Conservation (phyloP, 1,139 yeast species). For the Suhomyces panamericanus region DNA sequence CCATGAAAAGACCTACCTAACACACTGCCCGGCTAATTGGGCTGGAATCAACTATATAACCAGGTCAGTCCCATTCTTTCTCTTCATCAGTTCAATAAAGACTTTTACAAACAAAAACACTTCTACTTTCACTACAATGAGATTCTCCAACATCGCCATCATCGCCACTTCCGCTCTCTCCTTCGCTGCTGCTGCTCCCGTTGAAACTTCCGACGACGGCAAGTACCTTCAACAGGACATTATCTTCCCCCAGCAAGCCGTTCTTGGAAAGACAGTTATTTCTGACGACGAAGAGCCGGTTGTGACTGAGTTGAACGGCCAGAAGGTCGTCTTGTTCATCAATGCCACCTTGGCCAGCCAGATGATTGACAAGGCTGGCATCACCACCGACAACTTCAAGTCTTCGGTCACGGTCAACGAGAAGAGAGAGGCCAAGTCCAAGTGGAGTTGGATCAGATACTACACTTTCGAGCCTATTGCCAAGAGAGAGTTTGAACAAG, state of each 20-base stretch:
- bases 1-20: no score
- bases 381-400: conserved; percentile 8
- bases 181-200: conserved; percentile 17
- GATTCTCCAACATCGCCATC: conserved; percentile 16
- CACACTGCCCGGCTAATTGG: no score
- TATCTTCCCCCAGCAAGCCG: conserved; percentile 21
- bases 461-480: conserved; percentile 12
- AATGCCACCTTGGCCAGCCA: conserved; percentile 22
- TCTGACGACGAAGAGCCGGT: conserved; percentile 19
- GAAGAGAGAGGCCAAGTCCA: conserved; percentile 17
- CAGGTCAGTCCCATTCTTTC: background rate
- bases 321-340: conserved; percentile 19
- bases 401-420: background rate
- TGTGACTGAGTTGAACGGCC: conserved; percentile 18
- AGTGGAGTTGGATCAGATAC: conserved; percentile 13
- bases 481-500: conserved; percentile 20
- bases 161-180: conserved; percentile 13
- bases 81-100: conserved; percentile 3
- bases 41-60: background rate
- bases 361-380: conserved; percentile 7
- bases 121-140: conserved; percentile 11
- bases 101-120: conserved; percentile 1
- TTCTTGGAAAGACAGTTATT: conserved; percentile 15
- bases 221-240: conserved; percentile 8
- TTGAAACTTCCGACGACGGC: conserved; percentile 8